Base-by-base conservation (phyloP, 2,329 filamentous ascomycete species). In the Clonostachys sp. region DNA sequence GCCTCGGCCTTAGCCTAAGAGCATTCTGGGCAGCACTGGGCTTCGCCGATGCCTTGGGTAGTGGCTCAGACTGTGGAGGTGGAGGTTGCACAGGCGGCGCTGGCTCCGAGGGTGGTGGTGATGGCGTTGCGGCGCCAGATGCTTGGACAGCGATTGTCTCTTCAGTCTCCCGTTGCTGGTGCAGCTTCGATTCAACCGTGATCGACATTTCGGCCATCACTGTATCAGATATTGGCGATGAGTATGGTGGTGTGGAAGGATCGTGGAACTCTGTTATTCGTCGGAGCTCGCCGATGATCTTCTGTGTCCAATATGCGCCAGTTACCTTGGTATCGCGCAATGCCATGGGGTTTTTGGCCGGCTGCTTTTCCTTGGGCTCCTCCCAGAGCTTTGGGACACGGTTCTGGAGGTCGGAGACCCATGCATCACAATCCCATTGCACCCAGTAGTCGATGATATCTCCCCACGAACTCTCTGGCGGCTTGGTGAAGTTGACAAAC, bases 401-500 rank as follows among this genome's bases (percentile, higher is more conserved):
- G 45, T 67, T 64, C 50, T 77, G 80, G 46, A 89, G 60, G 56
- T 87, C 82, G 10, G 73, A 63, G 1, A 89, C 84, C 85, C 85
- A 89, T 5, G 80, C 80, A 54, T 89, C 86, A 50, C 85, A 89
- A 57, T 89, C 85, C 84, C 84, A 87, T 52, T 86, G 75, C 1
- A 89, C 75, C 80, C 84, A 88, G 51, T 84, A 87, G 63, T 89
- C 86, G 46, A 89, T 84, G 0, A 87, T 68, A 46, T 87, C 84
- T 1, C 83, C 80, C 86, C 86, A 89, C 1, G 76, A 78, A 57
- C 85, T 89, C 57, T 87, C 84, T 0, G 85, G 74, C 0, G 85
- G 84, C 56, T 86, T 86, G 2, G 85, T 87, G 18, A 84, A 78
- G 62, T 89, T 89, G 52, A 89, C 81, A 64, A 88, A 88, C 5